Evolutionary conservation across 805 yeast species (phyloP).

Genomic region (Candida adriatica): DNA sequence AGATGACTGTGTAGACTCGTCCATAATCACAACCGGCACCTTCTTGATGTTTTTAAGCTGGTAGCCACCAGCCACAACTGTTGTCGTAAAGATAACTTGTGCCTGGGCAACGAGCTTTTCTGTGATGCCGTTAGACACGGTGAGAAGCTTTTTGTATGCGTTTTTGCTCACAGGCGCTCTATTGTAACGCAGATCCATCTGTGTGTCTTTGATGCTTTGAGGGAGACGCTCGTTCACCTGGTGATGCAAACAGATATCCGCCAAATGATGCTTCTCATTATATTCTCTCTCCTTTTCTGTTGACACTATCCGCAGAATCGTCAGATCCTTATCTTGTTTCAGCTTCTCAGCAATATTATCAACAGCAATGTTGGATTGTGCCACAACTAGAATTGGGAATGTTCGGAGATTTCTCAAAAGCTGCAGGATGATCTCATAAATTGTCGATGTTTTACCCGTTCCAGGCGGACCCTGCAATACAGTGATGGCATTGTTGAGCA

Average conservation of each 20-base stretch:
- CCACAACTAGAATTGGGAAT: conserved; percentile 63
- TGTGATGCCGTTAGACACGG: conserved; percentile 37
- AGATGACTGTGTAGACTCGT: conserved; percentile 72
- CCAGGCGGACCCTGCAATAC: conserved; percentile 81
- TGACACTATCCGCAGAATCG: conserved; percentile 51
- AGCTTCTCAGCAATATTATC: conserved; percentile 72
- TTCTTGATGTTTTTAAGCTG: conserved; percentile 54
- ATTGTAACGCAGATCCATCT: conserved; percentile 37
- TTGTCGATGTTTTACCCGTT: conserved; percentile 72
- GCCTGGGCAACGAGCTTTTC: conserved; percentile 54
- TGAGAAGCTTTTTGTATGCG: conserved; percentile 43
- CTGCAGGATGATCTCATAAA: conserved; percentile 56
- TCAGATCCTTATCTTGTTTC: conserved; percentile 4
- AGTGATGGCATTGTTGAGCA: conserved; percentile 31
- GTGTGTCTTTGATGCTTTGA: conserved; percentile 33
- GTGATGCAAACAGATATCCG: conserved; percentile 58
- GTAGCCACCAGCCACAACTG: conserved; percentile 66
- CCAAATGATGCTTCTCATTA: conserved; percentile 46
- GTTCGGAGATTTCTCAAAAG: conserved; percentile 41
- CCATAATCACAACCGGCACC: conserved; percentile 68
- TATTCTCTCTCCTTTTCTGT: conserved; percentile 58
- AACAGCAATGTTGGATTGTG: conserved; percentile 70
- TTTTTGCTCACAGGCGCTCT: conserved; percentile 36
- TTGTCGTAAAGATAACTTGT: conserved; percentile 64
- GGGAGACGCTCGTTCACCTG: conserved; percentile 47